These are phyloP conservation scores for Diaporthe citrichinensis DNA, from an alignment of 2,329 filamentous ascomycete genomes.

Conservation along the genomic window DNA sequence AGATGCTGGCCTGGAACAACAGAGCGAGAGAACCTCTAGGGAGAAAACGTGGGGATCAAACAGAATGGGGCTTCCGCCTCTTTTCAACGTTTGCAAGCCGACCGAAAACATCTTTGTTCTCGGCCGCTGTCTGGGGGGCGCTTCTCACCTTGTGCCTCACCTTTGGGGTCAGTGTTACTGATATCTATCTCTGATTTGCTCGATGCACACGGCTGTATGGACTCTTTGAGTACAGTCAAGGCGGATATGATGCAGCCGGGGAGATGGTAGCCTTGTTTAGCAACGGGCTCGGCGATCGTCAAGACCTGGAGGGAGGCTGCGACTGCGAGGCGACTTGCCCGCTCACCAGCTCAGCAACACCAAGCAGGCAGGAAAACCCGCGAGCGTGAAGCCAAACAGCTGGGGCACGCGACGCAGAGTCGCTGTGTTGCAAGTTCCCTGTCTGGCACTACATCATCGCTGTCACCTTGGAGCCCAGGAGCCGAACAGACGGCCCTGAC, in stretches of 20 bases:
- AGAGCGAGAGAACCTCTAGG: neutral
- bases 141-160: neutral
- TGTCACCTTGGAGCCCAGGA: neutral
- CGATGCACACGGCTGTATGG: neutral
- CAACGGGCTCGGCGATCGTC: neutral
- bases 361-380: neutral
- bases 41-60: neutral
- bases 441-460: constrained; percentile 34
- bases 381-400: neutral
- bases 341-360: neutral
- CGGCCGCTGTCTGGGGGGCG: neutral
- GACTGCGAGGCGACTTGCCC: neutral
- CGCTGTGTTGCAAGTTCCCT: neutral
- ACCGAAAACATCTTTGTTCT: neutral
- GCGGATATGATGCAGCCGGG: constrained; percentile 12
- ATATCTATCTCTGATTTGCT: neutral
- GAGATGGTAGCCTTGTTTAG: constrained; percentile 10
- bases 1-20: neutral
- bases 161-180: neutral
- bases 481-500: neutral
- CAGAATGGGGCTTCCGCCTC: neutral
- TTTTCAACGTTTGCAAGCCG: constrained; percentile 15
- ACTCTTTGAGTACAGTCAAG: constrained; percentile 8
- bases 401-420: constrained; percentile 9
- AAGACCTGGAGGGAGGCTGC: neutral